These are phyloP conservation scores for Neonectria ditissima DNA, from an alignment of 2,329 filamentous ascomycete genomes.

Conservation along the genomic window DNA sequence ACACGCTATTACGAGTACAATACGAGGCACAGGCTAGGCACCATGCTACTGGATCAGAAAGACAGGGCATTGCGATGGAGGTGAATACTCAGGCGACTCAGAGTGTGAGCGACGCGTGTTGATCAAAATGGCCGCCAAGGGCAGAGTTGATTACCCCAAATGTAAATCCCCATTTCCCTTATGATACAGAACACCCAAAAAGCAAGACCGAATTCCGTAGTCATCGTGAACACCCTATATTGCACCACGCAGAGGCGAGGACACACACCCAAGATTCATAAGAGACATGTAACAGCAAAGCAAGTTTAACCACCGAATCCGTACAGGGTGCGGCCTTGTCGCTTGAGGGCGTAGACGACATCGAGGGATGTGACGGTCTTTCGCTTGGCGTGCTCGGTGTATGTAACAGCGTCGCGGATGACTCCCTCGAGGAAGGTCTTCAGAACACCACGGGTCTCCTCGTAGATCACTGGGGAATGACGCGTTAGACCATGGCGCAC, in stretches of 20 bases:
- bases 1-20: not conserved
- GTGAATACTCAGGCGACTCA: too few species aligned
- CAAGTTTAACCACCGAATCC: slow-evolving; percentile 83
- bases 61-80: too few species aligned
- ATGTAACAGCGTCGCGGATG: slow-evolving; percentile 81
- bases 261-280: slow-evolving; percentile 49
- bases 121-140: slow-evolving; percentile 42
- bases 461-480: slow-evolving; percentile 72
- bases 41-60: not conserved
- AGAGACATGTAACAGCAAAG: slow-evolving; percentile 48
- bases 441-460: slow-evolving; percentile 81
- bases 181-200: slow-evolving; percentile 60
- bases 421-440: slow-evolving; percentile 84
- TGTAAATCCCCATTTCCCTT: slow-evolving; percentile 55
- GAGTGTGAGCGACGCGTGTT: slow-evolving; percentile 19
- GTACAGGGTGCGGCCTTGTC: slow-evolving; percentile 80
- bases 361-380: slow-evolving; percentile 81
- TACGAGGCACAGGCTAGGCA: not conserved
- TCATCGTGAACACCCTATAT: slow-evolving; percentile 57
- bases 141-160: slow-evolving; percentile 50
- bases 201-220: slow-evolving; percentile 56
- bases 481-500: slow-evolving; percentile 49
- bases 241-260: slow-evolving; percentile 33
- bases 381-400: slow-evolving; percentile 84
- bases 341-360: slow-evolving; percentile 76